Evolutionary conservation across 2,329 filamentous ascomycete genomes (phyloP), one percentile per base, ranked within the genome.

Genomic region (Fonsecaea nubica): DNA sequence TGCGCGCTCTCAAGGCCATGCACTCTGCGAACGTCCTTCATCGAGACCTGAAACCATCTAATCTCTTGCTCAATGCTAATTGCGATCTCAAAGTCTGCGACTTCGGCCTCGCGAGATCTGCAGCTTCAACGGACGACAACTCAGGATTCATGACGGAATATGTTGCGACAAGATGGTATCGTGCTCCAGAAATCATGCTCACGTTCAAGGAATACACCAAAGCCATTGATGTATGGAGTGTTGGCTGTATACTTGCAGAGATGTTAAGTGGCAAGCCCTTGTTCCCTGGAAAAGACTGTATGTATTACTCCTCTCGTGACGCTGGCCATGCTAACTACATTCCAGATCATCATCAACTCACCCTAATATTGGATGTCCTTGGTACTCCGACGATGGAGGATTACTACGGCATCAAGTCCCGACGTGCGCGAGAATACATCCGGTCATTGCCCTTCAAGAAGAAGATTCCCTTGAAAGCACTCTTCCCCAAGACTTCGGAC

Each of bases 121-220:
- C 95, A 12, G 95, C 95, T 8, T 97, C 94, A 9, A 96, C 96
- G 73, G 95, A 99, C 77, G 95, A 99, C 80, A 99, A 99, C 82
- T 97, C 94, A n/a, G 95, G 95, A 25, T 99, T 99, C 87, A 99
- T 99, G 95, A 99, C 95, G 15, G 95, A 99, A 96, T 99, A 99
- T 78, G 95, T 99, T 64, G 95, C 95, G 59, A 99, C 95, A 55
- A 90, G 95, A 76, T 99, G 95, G 95, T 99, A 99, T 82, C 93
- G 95, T 80, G 95, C 95, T 5, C 95, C 95, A 3, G 95, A 99
- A 79, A 99, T 99, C 80, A 99, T 99, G 95, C 90, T 99, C 83
- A 99, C 95, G 12, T 99, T 98, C 85, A 98, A 99, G 84, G 95
- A 99, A 82, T 99, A 99, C 83, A 99, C 95, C 75, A 99, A 98